Conservation (phyloP, 176 grass and related monocot genomes). For the Triticum urartu region DNA sequence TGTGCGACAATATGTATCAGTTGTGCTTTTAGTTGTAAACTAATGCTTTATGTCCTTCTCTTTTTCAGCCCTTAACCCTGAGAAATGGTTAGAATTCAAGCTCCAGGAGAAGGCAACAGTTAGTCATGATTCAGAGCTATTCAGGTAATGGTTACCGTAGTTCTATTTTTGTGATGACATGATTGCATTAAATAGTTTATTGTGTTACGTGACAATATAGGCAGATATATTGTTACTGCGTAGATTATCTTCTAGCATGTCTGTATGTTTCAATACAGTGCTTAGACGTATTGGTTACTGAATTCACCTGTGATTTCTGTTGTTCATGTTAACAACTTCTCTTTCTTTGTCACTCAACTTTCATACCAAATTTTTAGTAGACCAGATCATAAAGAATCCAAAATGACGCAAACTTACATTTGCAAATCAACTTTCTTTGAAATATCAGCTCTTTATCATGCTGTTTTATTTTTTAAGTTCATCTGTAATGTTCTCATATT, state of each 20-base stretch:
- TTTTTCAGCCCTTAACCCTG: constrained; percentile 84
- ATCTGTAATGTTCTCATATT: not conserved
- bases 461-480: not conserved
- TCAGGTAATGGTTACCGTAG: constrained; percentile 50
- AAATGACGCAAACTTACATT: not conserved
- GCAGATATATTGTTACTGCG: not conserved
- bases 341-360: not conserved
- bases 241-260: constrained; percentile 9
- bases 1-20: not conserved
- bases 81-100: constrained; percentile 96
- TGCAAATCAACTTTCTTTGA: not conserved
- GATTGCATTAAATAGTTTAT: not conserved
- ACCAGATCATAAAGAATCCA: not conserved
- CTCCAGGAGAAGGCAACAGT: constrained; percentile 87
- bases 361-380: not conserved
- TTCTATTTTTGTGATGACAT: not conserved
- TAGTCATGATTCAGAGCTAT: constrained; percentile 80
- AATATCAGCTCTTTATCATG: not conserved
- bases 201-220: not conserved
- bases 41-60: not conserved
- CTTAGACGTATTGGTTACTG: constrained; percentile 3
- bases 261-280: not conserved
- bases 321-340: not conserved
- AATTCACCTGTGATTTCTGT: not conserved
- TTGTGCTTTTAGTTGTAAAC: not conserved